Evolutionary conservation across 139 green algal species (phyloP), one percentile per base, ranked within the genome.

Genomic region (Chlorella sp.): DNA sequence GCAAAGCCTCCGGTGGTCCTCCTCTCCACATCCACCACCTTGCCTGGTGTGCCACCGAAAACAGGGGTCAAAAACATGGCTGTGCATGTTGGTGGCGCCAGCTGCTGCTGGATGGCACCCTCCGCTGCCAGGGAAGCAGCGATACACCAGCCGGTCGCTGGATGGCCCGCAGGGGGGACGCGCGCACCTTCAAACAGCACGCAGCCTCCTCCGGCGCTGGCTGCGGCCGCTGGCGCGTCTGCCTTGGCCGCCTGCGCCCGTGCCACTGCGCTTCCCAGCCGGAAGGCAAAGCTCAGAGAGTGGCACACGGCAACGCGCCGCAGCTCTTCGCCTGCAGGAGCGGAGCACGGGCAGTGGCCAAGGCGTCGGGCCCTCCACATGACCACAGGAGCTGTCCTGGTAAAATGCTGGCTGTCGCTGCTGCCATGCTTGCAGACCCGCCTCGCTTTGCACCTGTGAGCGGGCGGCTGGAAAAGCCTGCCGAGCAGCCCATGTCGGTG

Each of bases 401-500:
- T 14, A 62, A 38, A 38, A 11, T 21, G 8, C 7, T 9, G 23
- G 56, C 56, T 41, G 36, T 17, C 36, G 27, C 21, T 33, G 2
- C 55, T 38, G 17, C n/a, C n/a, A n/a, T n/a, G n/a, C n/a, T n/a
- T n/a, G n/a, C n/a, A n/a, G n/a, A n/a, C n/a, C n/a, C n/a, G n/a
- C n/a, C n/a, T n/a, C n/a, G n/a, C n/a, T n/a, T n/a, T n/a, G 46
- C 46, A 31, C 42, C 71, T 36, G 72, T 80, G 62, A 88, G 71
- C 9, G 79, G 79, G 27, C 64, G 55, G 58, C 68, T 67, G 19
- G 70, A 60, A 43, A 83, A 78, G 33, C 79, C 83, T n/a, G 72
- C 83, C 35, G 58, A 77, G 67, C 79, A 81, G 0, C 83, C 83
- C 83, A 88, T 85, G 19, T 79, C 76, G 35, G 76, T 77, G 68